Evolutionary conservation across 2,329 filamentous ascomycete species (phyloP).

Genomic region (Talaromyces amestolkiae): DNA sequence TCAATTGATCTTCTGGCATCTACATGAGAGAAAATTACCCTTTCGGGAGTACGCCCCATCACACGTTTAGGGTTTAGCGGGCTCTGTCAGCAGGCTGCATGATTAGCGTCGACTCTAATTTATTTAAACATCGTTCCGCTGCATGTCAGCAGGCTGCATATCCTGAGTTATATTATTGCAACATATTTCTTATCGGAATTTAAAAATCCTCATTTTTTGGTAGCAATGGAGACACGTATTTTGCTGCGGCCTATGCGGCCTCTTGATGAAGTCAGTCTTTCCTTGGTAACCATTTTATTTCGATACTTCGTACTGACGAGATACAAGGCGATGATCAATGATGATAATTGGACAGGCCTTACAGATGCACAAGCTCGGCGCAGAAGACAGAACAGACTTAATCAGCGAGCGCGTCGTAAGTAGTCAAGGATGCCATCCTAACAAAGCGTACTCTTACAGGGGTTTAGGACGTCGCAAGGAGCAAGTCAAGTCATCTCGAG

Average conservation of each 20-base stretch:
- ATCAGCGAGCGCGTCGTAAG: constrained; percentile 25
- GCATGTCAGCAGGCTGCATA: constrained; percentile 15
- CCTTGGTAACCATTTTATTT: not conserved
- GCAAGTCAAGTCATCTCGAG: not conserved
- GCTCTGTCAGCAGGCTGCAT: constrained; percentile 16
- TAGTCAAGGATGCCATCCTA: not conserved
- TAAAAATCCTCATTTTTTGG: not conserved
- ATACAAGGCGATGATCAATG: constrained; percentile 6
- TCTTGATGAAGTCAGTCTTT: not conserved
- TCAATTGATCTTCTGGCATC: not conserved
- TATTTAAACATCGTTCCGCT: not conserved
- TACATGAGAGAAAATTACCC: not conserved
- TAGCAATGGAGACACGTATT: not conserved
- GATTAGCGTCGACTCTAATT: constrained; percentile 2
- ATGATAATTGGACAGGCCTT: constrained; percentile 21
- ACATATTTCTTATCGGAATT: not conserved
- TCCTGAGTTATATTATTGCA: not conserved
- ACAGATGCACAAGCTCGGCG: constrained; percentile 22
- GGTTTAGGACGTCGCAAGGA: constrained; percentile 10
- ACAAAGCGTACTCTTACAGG: not conserved
- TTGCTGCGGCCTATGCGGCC: constrained; percentile 8
- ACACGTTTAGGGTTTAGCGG: not conserved
- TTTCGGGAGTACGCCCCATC: not conserved
- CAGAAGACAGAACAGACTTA: constrained; percentile 24
- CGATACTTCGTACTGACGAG: not conserved